A percentile compares a stretch with the other conserved stretches of the same genome.
phyloP scores from a whole-genome alignment of 176 grass and related monocot genomes.

The Avena insularis region DNA sequence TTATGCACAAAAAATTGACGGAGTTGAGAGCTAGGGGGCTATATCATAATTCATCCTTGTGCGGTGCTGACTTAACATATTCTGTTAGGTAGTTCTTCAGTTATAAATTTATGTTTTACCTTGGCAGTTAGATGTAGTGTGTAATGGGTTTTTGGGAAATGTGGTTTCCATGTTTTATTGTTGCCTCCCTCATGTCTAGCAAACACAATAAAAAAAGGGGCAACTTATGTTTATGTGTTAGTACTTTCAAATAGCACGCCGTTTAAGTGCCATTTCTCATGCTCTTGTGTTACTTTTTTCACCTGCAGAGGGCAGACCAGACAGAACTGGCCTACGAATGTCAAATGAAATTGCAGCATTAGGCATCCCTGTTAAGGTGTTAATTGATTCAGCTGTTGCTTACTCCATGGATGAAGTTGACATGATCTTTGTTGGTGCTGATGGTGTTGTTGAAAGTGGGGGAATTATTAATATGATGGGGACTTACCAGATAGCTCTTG shows the following conservation, averaged over 20 bases:
- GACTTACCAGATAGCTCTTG: conserved; percentile 97
- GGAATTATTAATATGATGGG: conserved; percentile 99
- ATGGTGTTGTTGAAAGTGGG: conserved; percentile 97
- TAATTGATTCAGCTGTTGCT: conserved; percentile 94
- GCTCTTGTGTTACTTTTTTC: conserved; percentile 34
- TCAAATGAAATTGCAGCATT: conserved; percentile 89
- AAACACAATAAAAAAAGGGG: background rate
- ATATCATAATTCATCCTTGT: conserved; percentile 2
- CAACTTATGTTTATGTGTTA: conserved; percentile 10
- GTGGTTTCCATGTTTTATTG: background rate
- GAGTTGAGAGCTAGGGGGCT: background rate
- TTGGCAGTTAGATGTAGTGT: background rate
- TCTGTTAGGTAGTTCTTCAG: background rate
- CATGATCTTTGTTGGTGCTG: conserved; percentile 96
- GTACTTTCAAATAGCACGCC: background rate
- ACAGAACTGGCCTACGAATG: conserved; percentile 83
- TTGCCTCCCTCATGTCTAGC: background rate
- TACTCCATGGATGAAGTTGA: conserved; percentile 96
- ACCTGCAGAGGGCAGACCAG: conserved; percentile 90
- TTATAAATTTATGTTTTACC: background rate
- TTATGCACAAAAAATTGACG: background rate
- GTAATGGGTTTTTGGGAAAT: background rate
- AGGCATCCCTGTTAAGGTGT: conserved; percentile 86
- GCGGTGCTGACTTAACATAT: background rate
- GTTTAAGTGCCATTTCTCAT: conserved; percentile 29